A percentile compares a stretch with the other conserved stretches of the same genome.
Evolutionary conservation across 768 basidiomycete species (phyloP).

Genomic region (Symmetrospora coprosmae): DNA sequence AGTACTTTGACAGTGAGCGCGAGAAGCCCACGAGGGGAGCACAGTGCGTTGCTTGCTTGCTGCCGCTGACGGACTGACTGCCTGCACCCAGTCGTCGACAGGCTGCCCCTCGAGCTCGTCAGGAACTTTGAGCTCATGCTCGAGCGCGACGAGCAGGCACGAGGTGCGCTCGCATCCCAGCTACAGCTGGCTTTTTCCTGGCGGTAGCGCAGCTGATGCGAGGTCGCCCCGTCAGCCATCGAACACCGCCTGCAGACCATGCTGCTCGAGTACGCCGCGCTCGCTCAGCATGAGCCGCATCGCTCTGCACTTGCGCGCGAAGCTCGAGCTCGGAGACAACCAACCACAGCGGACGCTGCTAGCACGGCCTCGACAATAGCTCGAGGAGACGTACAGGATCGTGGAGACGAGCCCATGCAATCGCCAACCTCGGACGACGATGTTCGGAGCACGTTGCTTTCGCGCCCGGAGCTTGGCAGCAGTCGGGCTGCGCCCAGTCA

Average conservation of each 20-base stretch:
- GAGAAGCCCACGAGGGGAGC: not conserved
- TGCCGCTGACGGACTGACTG: not conserved
- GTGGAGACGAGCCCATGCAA: too few species aligned
- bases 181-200: not conserved
- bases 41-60: not conserved
- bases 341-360: too few species aligned
- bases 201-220: not conserved
- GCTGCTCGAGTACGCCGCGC: too few species aligned
- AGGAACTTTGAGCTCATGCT: conserved; percentile 55
- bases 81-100: conserved; percentile 51
- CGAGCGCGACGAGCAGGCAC: conserved; percentile 57
- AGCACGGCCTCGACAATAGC: too few species aligned
- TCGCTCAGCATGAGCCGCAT: too few species aligned
- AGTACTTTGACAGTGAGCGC: conserved; percentile 57
- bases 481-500: too few species aligned
- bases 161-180: conserved; percentile 40
- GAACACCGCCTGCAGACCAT: too few species aligned
- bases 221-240: too few species aligned
- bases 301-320: too few species aligned
- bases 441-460: not conserved
- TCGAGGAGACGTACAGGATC: too few species aligned
- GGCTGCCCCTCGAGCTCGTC: conserved; percentile 59
- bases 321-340: too few species aligned
- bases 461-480: too few species aligned
- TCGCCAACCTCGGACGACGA: not conserved